These are phyloP conservation scores for Fonsecaea nubica DNA, from an alignment of 2,329 filamentous ascomycete species.

Conservation along the genomic window DNA sequence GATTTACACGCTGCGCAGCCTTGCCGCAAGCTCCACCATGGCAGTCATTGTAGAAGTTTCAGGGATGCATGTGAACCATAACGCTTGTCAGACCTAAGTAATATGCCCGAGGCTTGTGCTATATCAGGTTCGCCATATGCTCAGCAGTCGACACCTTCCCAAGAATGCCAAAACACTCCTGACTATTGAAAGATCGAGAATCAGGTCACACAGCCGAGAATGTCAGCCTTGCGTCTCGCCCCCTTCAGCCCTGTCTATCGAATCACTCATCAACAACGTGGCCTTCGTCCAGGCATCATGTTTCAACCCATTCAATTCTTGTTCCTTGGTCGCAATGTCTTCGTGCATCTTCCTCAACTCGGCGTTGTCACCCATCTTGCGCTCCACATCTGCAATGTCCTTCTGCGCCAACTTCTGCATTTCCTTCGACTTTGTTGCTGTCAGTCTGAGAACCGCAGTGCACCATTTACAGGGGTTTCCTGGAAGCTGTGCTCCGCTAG, in stretches of 20 bases:
- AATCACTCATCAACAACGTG: constrained; percentile 13
- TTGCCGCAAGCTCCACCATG: too few species aligned
- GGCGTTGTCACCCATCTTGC: constrained; percentile 18
- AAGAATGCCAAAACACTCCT: background rate
- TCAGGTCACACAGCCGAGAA: background rate
- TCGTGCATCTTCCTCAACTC: constrained; percentile 25
- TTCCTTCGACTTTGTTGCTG: constrained; percentile 34
- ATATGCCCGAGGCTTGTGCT: background rate
- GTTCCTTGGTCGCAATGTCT: constrained; percentile 18
- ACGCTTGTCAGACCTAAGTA: background rate
- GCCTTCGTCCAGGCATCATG: constrained; percentile 27
- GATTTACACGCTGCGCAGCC: too few species aligned
- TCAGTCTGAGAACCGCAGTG: constrained; percentile 28
- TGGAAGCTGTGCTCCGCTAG: background rate
- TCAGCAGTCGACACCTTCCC: background rate
- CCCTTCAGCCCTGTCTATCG: background rate
- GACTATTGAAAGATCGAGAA: background rate
- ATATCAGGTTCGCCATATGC: background rate
- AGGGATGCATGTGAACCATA: too few species aligned
- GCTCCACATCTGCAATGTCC: constrained; percentile 25
- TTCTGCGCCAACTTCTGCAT: constrained; percentile 25
- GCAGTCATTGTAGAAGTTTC: too few species aligned
- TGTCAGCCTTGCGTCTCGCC: constrained; percentile 1
- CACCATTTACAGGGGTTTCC: constrained; percentile 26
- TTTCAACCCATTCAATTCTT: constrained; percentile 25